These are phyloP conservation scores for Aspergillus sp. DNA, from an alignment of 2,329 filamentous ascomycete species.

Conservation along the genomic window DNA sequence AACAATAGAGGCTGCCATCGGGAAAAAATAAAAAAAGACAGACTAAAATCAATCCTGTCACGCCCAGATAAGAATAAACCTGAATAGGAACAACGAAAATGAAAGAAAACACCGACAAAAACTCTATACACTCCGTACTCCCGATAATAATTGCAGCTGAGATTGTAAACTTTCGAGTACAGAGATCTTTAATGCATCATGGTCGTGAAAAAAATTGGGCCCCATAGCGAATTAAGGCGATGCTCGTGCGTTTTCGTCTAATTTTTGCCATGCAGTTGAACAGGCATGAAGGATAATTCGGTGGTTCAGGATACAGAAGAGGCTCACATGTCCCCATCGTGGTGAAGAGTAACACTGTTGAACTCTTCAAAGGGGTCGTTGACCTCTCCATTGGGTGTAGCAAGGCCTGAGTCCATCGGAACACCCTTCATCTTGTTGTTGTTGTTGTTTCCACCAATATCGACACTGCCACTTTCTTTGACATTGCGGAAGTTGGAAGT, in stretches of 20 bases:
- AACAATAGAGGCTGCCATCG: too few species aligned
- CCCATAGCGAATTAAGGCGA: neutral
- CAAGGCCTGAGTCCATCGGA: constrained; percentile 76
- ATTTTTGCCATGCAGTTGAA: neutral
- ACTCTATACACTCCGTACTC: constrained; percentile 21
- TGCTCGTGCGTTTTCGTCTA: neutral
- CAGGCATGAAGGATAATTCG: neutral
- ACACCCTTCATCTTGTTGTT: constrained; percentile 63
- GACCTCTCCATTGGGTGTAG: constrained; percentile 76
- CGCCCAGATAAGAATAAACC: too few species aligned
- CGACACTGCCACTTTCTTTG: constrained; percentile 93
- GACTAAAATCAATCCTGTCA: too few species aligned
- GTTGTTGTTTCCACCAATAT: constrained; percentile 47
- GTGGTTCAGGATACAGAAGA: constrained; percentile 3
- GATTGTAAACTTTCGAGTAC: constrained; percentile 17
- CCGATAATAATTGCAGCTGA: constrained; percentile 17
- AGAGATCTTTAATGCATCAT: constrained; percentile 30
- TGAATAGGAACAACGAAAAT: too few species aligned
- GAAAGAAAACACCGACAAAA: constrained; percentile 2
- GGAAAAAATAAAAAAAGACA: too few species aligned
- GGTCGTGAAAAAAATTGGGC: constrained; percentile 18
- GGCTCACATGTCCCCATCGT: constrained; percentile 67
- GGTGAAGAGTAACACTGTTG: constrained; percentile 95
- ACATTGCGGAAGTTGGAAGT: constrained; percentile 97
- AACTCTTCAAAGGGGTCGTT: constrained; percentile 96